A percentile compares a stretch with the other conserved stretches of the same genome.
Evolutionary conservation across 139 green algal genomes (phyloP).

Genomic region (Tetradesmus obliquus): DNA sequence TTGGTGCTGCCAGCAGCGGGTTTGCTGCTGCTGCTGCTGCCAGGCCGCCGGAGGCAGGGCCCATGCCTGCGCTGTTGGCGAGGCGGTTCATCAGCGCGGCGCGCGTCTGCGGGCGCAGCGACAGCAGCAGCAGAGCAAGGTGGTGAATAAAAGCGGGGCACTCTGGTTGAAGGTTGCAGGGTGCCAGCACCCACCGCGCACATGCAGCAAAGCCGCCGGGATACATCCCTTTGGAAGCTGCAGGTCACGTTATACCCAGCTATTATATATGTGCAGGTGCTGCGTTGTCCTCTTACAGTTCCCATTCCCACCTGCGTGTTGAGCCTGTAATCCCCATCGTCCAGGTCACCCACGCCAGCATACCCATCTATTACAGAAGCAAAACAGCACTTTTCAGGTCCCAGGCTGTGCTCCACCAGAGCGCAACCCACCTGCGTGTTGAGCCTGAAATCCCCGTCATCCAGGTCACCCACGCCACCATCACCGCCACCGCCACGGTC

Average conservation of each 20-base stretch:
- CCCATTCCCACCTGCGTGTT: conserved; percentile 55
- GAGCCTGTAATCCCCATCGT: conserved; percentile 80
- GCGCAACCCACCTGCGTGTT: conserved; percentile 56
- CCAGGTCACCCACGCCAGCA: conserved; percentile 61
- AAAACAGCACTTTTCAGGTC: no score
- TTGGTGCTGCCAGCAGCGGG: neutral
- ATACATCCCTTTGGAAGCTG: no score
- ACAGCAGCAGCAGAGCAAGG: neutral
- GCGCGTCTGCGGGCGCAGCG: conserved; percentile 54
- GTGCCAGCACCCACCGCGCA: no score
- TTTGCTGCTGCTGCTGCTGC: conserved; percentile 6
- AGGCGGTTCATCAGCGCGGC: conserved; percentile 90
- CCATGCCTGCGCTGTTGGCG: conserved; percentile 73
- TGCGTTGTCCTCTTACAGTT: no score
- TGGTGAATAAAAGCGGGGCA: neutral
- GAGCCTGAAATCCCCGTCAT: conserved; percentile 80
- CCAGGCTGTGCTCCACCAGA: no score
- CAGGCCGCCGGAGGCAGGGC: conserved; percentile 12
- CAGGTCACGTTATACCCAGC: no score
- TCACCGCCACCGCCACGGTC: neutral
- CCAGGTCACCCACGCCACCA: conserved; percentile 61
- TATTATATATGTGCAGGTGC: no score
- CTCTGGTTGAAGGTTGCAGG: no score
- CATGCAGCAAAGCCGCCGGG: no score
- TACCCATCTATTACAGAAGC: no score